Percentiles rank a stretch among this genome's conserved stretches.
phyloP scores from a whole-genome alignment of 1,284 basidiomycete genomes.

The Neolentinus lepideus region DNA sequence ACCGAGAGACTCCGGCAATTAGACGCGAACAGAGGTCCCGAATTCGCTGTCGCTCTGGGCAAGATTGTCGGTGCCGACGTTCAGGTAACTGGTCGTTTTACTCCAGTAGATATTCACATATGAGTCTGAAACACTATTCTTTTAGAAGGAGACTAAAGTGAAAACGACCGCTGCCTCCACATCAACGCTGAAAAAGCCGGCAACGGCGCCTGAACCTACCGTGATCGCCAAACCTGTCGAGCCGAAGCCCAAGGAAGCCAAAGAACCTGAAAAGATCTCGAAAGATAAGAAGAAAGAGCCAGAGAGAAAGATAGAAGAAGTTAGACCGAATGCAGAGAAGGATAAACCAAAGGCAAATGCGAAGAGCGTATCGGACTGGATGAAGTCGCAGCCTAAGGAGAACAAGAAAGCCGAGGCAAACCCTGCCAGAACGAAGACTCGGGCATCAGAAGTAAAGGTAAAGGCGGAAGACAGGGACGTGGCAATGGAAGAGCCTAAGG shows the following conservation, averaged over 20 bases:
- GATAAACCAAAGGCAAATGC: slow-evolving; percentile 37
- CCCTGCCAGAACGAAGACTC: slow-evolving; percentile 7
- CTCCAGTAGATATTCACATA: neutral
- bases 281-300: slow-evolving; percentile 6
- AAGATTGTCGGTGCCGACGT: slow-evolving; percentile 42
- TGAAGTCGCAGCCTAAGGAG: slow-evolving; percentile 48
- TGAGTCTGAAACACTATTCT: neutral
- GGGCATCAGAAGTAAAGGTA: slow-evolving; percentile 1
- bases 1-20: slow-evolving; percentile 38
- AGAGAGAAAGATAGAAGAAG: slow-evolving; percentile 14
- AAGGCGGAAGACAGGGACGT: slow-evolving; percentile 7
- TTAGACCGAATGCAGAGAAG: slow-evolving; percentile 12
- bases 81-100: slow-evolving; percentile 26
- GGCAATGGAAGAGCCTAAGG: slow-evolving; percentile 7
- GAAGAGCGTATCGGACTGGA: slow-evolving; percentile 47
- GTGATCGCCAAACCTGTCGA: slow-evolving; percentile 1
- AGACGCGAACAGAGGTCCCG: slow-evolving; percentile 38
- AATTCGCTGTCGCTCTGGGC: slow-evolving; percentile 39
- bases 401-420: slow-evolving; percentile 9
- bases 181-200: slow-evolving; percentile 6
- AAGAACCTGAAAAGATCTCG: slow-evolving; percentile 14
- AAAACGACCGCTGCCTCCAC: slow-evolving; percentile 6
- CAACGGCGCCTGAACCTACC: neutral
- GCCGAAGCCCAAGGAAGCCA: slow-evolving; percentile 6
- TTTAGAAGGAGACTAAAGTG: slow-evolving; percentile 12